phyloP scores from a whole-genome alignment of 495 filamentous ascomycete genomes.

The Xylaria scruposa region DNA sequence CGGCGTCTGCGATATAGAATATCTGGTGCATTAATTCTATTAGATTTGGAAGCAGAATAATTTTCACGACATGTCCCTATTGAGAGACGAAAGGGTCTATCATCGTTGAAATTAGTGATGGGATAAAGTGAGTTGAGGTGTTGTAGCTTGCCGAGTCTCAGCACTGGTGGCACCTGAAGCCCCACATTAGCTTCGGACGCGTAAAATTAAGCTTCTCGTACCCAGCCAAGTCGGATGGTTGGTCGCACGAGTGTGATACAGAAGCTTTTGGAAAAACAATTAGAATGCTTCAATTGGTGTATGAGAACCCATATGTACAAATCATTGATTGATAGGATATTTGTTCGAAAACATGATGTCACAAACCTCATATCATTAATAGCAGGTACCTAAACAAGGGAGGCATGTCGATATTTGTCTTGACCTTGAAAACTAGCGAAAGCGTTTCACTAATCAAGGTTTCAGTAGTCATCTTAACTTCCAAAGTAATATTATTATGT shows the following conservation, averaged over 20 bases:
- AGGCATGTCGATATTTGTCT: neutral
- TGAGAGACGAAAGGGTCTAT: neutral
- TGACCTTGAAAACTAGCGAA: neutral
- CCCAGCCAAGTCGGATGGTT: neutral
- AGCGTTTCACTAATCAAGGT: neutral
- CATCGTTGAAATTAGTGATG: neutral
- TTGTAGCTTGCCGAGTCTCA: neutral
- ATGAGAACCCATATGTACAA: neutral
- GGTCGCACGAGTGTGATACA: neutral
- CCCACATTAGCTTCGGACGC: neutral
- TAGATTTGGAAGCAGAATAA: neutral
- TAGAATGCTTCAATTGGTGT: too few species aligned
- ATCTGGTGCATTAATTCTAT: neutral
- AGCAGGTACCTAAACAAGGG: neutral
- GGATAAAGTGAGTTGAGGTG: neutral
- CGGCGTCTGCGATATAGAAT: neutral
- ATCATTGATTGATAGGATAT: neutral
- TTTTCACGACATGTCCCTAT: neutral
- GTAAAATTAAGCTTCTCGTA: neutral
- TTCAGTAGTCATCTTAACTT: too few species aligned
- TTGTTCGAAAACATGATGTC: too few species aligned
- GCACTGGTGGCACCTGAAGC: neutral
- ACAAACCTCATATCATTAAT: neutral
- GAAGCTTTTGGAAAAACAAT: neutral
- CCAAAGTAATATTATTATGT: conserved; percentile 2